Evolutionary conservation across 371 early-diverging fungal species (phyloP).

Genomic region (Lichtheimia ramosa): DNA sequence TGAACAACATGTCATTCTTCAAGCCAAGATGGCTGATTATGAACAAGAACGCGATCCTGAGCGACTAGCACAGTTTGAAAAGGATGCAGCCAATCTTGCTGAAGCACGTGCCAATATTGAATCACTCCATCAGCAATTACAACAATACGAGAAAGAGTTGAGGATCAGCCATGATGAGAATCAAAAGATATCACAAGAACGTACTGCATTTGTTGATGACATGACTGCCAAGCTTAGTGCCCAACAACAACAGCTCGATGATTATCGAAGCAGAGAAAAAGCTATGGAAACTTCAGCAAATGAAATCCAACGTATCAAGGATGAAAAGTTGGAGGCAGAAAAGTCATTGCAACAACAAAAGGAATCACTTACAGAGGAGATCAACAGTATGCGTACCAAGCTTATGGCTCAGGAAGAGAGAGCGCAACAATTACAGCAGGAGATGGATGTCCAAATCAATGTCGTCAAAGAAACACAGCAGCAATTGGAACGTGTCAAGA

Average conservation of each 20-base stretch:
- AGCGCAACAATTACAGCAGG: not conserved
- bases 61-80: not conserved
- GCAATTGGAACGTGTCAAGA: not conserved
- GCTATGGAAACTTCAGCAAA: not conserved
- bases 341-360: not conserved
- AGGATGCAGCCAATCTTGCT: not conserved
- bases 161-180: not conserved
- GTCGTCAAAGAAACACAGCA: not conserved
- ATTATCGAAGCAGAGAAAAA: not conserved
- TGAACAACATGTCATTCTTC: not conserved
- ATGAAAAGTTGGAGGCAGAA: not conserved
- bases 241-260: not conserved
- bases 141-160: not conserved
- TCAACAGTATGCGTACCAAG: not conserved
- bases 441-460: not conserved
- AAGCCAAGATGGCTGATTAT: not conserved
- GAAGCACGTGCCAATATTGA: not conserved
- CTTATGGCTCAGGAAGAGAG: not conserved
- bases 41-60: not conserved
- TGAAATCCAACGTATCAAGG: not conserved
- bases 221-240: not conserved
- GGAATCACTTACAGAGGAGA: not conserved
- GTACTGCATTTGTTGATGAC: not conserved
- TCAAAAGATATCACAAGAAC: not conserved
- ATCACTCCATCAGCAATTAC: not conserved